These are phyloP conservation scores for Acer campestre DNA, from an alignment of 345 rosid species.

Conservation along the genomic window DNA sequence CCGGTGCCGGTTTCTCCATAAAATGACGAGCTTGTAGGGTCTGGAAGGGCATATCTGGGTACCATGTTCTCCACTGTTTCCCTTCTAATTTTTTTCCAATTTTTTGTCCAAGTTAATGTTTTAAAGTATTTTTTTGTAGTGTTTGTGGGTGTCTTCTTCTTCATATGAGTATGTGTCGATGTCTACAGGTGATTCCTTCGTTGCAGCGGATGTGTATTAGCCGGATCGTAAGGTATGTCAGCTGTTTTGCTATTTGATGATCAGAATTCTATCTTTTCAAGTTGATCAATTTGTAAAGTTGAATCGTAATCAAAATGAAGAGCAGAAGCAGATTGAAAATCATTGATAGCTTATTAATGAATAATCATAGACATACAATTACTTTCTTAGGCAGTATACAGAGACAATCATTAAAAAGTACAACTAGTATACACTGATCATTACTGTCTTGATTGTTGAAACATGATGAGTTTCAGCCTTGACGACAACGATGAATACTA, in stretches of 20 bases:
- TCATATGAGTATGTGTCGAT: constrained; percentile 27
- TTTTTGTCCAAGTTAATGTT: background rate
- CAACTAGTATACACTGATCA: too few species aligned
- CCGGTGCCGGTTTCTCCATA: constrained; percentile 51
- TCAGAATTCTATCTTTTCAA: background rate
- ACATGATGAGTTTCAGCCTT: too few species aligned
- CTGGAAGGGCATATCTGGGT: constrained; percentile 75
- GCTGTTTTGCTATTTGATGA: background rate
- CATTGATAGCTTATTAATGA: too few species aligned
- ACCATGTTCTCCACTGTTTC: background rate
- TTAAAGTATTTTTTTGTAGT: background rate
- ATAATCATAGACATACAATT: too few species aligned
- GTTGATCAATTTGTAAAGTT: too few species aligned
- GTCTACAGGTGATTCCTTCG: constrained; percentile 71
- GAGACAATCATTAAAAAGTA: too few species aligned
- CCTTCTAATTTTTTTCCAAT: too few species aligned
- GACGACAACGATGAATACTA: background rate
- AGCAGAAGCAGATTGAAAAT: too few species aligned
- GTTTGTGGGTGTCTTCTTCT: background rate
- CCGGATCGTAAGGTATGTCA: constrained; percentile 65
- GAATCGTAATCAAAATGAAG: too few species aligned
- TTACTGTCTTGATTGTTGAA: too few species aligned
- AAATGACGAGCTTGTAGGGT: constrained; percentile 65
- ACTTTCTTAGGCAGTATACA: too few species aligned
- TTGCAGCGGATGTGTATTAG: constrained; percentile 76